Evolutionary conservation across 345 rosid genomes (phyloP), one percentile per base, ranked within the genome.

Genomic region (Eucalyptus tenuipes): DNA sequence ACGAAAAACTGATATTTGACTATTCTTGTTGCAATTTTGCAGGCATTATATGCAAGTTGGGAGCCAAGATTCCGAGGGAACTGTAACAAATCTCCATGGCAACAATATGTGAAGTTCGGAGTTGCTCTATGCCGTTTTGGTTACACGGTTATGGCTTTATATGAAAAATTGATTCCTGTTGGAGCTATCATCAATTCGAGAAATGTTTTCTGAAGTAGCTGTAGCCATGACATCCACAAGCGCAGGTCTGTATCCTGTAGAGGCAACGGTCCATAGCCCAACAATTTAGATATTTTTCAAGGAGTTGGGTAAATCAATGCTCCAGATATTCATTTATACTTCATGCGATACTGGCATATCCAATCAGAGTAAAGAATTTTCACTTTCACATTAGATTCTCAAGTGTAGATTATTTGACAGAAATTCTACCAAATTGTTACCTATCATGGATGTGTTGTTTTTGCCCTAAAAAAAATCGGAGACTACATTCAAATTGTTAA

Each of bases 31-130:
- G 24, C 80, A 33, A 55, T 85, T 18, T 50, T 50, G 87, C 89
- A 93, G 95, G 97, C 97, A n/a, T 87, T 93, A 10, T 91, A 96
- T 88, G 96, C 97, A 33, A 94, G 95, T 61, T 96, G 98, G 98
- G 98, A 96, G 88, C 97, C 97, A 4, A 93, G 96, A 91, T 95
- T 94, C 88, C 92, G 92, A 1, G 89, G 93, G 88, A 90, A 94
- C 24, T 91, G 95, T 88, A 79, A 92, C 91, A 93, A 90, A 88
- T 93, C 93, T 87, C 98, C 96, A 47, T 94, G 96, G 94, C 94
- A 92, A 87, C 97, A 94, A 85, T 95, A 96, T 85, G 95, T 94
- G 86, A 95, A 96, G 91, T 40, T 95, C 49, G 97, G 96, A 89
- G 94, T 95, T 84, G 95, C 93, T 89, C 96, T 96, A 90, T 95